These are phyloP conservation scores for Elymus sibiricus DNA, from an alignment of 176 grass and related monocot genomes.

Conservation along the genomic window DNA sequence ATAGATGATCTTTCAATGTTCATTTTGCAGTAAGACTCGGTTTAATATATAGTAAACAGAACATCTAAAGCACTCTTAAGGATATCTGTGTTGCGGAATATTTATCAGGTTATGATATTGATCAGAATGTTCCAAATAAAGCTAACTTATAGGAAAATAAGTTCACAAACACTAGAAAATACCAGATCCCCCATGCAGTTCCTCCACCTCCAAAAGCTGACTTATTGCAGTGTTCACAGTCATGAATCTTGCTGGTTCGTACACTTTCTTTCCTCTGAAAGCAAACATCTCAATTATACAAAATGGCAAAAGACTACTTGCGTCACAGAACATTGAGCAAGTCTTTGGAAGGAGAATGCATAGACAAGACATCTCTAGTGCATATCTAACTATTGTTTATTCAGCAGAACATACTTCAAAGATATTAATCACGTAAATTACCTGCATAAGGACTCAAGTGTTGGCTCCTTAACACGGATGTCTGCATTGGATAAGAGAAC, in stretches of 20 bases:
- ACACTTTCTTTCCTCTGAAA: slow-evolving; percentile 86
- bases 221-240: slow-evolving; percentile 84
- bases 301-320: neutral
- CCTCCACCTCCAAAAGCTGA: slow-evolving; percentile 91
- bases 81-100: neutral
- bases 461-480: slow-evolving; percentile 95
- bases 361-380: neutral
- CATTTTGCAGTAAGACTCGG: neutral
- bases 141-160: neutral
- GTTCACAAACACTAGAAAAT: neutral
- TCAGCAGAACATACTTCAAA: slow-evolving; percentile 5
- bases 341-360: neutral
- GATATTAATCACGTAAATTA: neutral
- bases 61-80: neutral
- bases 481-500: slow-evolving; percentile 38
- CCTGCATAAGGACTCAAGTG: slow-evolving; percentile 93
- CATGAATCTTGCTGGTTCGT: slow-evolving; percentile 93
- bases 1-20: slow-evolving; percentile 1
- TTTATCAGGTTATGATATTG: neutral
- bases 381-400: neutral
- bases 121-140: neutral
- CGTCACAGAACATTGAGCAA: neutral
- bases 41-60: neutral
- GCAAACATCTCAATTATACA: slow-evolving; percentile 11
- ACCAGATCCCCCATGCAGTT: slow-evolving; percentile 52